These are phyloP conservation scores for Chaetomium cochliodes DNA, from an alignment of 495 filamentous ascomycete genomes.

Conservation along the genomic window DNA sequence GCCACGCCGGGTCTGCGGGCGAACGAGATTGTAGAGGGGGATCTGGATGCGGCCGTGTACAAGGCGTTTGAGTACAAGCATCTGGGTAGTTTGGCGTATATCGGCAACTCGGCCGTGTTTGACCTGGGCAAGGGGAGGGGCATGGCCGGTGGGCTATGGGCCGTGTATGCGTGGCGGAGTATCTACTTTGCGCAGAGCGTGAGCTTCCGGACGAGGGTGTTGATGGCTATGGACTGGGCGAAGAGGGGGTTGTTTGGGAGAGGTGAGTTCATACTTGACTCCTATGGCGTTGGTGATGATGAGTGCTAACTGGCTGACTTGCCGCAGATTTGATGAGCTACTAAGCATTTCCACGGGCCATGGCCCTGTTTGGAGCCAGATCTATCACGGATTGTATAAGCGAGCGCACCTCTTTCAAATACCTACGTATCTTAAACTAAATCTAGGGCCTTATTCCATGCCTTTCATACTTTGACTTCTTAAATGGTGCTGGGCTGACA, in stretches of 20 bases:
- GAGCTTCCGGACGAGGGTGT: slow-evolving; percentile 79
- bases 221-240: slow-evolving; percentile 98
- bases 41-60: slow-evolving; percentile 89
- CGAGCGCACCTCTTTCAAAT: not conserved
- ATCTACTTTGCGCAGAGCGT: slow-evolving; percentile 99
- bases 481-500: too few species aligned
- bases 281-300: not conserved
- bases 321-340: slow-evolving; percentile 11
- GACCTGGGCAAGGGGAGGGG: slow-evolving; percentile 73
- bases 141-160: slow-evolving; percentile 81
- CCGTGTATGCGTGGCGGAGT: slow-evolving; percentile 94
- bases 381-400: not conserved
- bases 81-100: slow-evolving; percentile 88
- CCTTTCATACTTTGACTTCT: too few species aligned
- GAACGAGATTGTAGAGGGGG: slow-evolving; percentile 83
- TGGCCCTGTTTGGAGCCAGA: not conserved
- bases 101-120: slow-evolving; percentile 95
- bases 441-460: not conserved
- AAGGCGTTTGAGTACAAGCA: slow-evolving; percentile 96
- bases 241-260: slow-evolving; percentile 94
- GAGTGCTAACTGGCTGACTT: not conserved
- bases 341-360: not conserved
- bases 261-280: slow-evolving; percentile 58
- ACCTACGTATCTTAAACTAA: not conserved
- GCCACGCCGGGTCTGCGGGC: slow-evolving; percentile 70